Conservation (phyloP, 2,329 filamentous ascomycete genomes). For the Cladophialophora chaetospira region DNA sequence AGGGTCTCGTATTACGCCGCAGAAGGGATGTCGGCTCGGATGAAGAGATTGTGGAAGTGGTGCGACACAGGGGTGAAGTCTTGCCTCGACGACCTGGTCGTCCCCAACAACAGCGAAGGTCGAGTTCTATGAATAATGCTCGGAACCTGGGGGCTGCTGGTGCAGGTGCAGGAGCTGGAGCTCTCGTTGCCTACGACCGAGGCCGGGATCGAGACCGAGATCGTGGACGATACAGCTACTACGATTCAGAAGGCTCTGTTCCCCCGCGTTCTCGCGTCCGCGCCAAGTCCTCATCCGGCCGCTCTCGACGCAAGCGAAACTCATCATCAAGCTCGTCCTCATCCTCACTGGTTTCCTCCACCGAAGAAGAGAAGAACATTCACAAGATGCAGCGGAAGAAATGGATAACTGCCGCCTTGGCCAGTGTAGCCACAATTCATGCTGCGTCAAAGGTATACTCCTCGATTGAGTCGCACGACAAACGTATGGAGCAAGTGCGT, state of each 20-base stretch:
- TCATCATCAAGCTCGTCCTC: conserved; percentile 50
- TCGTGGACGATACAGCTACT: conserved; percentile 25
- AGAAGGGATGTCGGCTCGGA: conserved; percentile 32
- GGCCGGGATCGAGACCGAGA: conserved; percentile 11
- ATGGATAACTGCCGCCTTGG: conserved; percentile 65
- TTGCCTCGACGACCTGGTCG: conserved; percentile 27
- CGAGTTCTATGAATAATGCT: conserved; percentile 28
- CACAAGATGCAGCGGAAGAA: conserved; percentile 69
- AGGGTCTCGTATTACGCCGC: conserved; percentile 32
- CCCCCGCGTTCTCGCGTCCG: conserved; percentile 31
- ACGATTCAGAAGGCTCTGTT: conserved; percentile 33
- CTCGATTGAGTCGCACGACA: conserved; percentile 65
- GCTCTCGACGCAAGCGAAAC: conserved; percentile 23
- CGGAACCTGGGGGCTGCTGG: conserved; percentile 18
- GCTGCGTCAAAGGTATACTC: conserved; percentile 67
- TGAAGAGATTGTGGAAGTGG: conserved; percentile 35
- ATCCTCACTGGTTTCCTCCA: conserved; percentile 56
- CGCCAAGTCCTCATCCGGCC: conserved; percentile 28
- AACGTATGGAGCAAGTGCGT: conserved; percentile 59
- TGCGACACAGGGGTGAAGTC: conserved; percentile 30
- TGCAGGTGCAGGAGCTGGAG: conserved; percentile 28
- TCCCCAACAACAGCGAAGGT: conserved; percentile 22
- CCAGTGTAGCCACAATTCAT: conserved; percentile 69
- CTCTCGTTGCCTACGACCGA: conserved; percentile 18
- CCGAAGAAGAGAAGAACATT: conserved; percentile 62